Base-by-base conservation (phyloP, 805 yeast species). In the Maudiozyma turicensis region DNA sequence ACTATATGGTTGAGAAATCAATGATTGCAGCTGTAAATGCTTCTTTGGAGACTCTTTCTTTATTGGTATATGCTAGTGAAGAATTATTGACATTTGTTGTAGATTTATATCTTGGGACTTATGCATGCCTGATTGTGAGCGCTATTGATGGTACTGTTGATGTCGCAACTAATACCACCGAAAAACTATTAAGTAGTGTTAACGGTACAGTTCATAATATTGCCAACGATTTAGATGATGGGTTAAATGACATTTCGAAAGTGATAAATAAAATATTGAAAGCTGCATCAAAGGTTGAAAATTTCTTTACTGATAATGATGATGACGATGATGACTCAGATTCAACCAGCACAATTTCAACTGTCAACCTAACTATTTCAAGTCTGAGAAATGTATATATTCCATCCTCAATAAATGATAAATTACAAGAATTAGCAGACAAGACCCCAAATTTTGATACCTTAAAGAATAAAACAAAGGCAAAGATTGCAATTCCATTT, bases 31-130 rank as follows among this genome's bases (percentile, higher is more conserved):
- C 81, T 0, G 73, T 81, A 35, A 64, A 70, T 8, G 78, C 73
- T 0, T 66, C 80, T 8, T 57, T 75, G 31, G 62, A 69, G 2
- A 54, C 75, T 0, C 48, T 86, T 9, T 58, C 71, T 1, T 50
- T 80, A 44, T 57, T 79, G 9, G 60, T 86, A 0, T 75, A 78
- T 0, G 83, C 80, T 0, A 68, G 82, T 7, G 82, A 85, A 55
- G 72, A 74, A 40, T 53, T 89, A 40, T 61, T 86, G 0, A 59
- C 78, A 4, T 86, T 91, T 59, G 69, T 79, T 7, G 67, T 91
- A 8, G 88, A 89, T 33, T 57, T 91, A 54, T 77, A 84, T 44
- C 64, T 89, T 2, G 98, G 97, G 0, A 93, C 98, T 0, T 87
- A 86, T 65, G 82, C 84, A 0, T 93, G 99, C 64, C 70, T 93